These are phyloP conservation scores for Lactarius deliciosus DNA, from an alignment of 768 basidiomycete species.

Conservation along the genomic window DNA sequence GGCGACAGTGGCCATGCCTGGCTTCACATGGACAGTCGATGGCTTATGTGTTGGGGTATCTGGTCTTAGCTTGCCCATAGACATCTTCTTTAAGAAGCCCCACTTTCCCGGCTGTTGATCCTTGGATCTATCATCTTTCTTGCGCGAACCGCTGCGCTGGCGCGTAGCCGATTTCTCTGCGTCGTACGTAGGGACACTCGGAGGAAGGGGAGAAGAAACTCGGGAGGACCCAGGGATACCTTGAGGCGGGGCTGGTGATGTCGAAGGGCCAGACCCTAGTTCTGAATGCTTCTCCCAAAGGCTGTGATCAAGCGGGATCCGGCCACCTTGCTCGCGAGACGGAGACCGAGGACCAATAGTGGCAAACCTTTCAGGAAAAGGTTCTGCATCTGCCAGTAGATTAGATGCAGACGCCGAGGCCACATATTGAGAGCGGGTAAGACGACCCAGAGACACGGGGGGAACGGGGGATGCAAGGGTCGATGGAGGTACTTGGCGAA, in stretches of 20 bases:
- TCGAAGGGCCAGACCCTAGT: not conserved
- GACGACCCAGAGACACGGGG: slow-evolving; percentile 41
- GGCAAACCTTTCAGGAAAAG: slow-evolving; percentile 58
- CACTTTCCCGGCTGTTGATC: slow-evolving; percentile 73
- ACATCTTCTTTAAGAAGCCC: slow-evolving; percentile 99
- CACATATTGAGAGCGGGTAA: slow-evolving; percentile 49
- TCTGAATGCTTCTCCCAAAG: slow-evolving; percentile 45
- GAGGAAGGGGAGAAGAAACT: not conserved
- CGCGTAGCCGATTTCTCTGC: slow-evolving; percentile 14
- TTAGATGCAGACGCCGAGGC: slow-evolving; percentile 72
- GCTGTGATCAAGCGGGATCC: slow-evolving; percentile 43
- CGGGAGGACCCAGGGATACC: slow-evolving; percentile 3
- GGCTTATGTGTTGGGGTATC: slow-evolving; percentile 46
- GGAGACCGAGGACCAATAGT: slow-evolving; percentile 60
- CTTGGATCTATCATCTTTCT: slow-evolving; percentile 31
- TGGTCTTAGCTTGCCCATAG: slow-evolving; percentile 87
- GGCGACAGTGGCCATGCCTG: slow-evolving; percentile 29
- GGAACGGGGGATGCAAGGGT: slow-evolving; percentile 31
- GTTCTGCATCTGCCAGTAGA: slow-evolving; percentile 46
- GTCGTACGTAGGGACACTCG: slow-evolving; percentile 7
- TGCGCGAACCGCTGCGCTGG: slow-evolving; percentile 29
- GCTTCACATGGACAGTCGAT: slow-evolving; percentile 41
- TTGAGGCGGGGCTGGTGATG: not conserved
- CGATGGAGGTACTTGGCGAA: slow-evolving; percentile 50
- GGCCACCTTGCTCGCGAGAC: slow-evolving; percentile 38